Conservation (phyloP, 495 filamentous ascomycete genomes). For the Neurospora sp. region DNA sequence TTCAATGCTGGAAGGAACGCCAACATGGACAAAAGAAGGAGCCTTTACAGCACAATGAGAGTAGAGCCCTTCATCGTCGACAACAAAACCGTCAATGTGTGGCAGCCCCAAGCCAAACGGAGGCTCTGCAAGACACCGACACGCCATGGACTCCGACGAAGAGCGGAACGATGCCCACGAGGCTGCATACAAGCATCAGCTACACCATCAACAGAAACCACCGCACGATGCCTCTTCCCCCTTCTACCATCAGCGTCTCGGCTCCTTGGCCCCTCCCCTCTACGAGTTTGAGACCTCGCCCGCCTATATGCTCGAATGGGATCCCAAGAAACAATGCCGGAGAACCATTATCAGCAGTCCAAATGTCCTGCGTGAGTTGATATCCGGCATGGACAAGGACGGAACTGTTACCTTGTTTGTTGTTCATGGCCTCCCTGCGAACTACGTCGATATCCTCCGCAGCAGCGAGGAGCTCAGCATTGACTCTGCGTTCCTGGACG, state of each 20-base stretch:
- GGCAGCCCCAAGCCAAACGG: neutral
- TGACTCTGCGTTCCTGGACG: conserved; percentile 24
- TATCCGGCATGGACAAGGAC: neutral
- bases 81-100: neutral
- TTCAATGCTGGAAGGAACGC: neutral
- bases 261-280: neutral
- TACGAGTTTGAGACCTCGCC: neutral
- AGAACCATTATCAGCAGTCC: neutral
- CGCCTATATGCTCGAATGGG: neutral
- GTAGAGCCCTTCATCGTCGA: neutral
- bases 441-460: conserved; percentile 11
- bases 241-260: neutral
- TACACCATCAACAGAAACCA: neutral
- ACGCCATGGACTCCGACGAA: neutral
- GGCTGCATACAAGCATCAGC: neutral
- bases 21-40: neutral
- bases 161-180: neutral
- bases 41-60: neutral
- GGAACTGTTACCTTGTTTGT: conserved; percentile 15
- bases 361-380: conserved; percentile 6
- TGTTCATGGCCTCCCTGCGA: conserved; percentile 15
- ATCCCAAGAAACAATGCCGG: neutral
- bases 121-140: neutral
- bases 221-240: neutral
- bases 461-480: conserved; percentile 7